These are phyloP conservation scores for Gaeumannomyces sp. DNA, from an alignment of 2,329 filamentous ascomycete species.

Conservation along the genomic window DNA sequence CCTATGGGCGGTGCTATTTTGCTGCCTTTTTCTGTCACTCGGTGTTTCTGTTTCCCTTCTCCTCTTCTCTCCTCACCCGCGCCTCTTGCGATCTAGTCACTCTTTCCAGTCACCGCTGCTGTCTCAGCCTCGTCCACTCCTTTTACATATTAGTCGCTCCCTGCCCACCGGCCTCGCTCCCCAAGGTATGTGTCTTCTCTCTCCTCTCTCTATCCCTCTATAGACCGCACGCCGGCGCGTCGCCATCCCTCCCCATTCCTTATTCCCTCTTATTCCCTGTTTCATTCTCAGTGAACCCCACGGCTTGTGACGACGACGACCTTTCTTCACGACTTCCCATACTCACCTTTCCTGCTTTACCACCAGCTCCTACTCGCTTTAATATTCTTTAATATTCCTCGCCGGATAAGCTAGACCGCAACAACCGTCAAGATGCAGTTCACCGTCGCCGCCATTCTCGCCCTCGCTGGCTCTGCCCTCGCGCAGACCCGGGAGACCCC, in stretches of 20 bases:
- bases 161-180: conserved; percentile 5
- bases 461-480: conserved; percentile 42
- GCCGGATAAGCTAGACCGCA: not conserved
- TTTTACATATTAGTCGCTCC: conserved; percentile 11
- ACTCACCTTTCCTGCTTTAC: not conserved
- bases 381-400: not conserved
- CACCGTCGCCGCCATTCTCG: conserved; percentile 42
- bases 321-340: not conserved
- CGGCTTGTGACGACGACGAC: not conserved
- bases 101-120: conserved; percentile 9
- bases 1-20: not conserved
- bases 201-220: not conserved
- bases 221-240: not conserved
- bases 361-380: not conserved
- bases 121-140: conserved; percentile 9
- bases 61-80: conserved; percentile 9
- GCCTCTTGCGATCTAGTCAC: conserved; percentile 9
- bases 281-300: not conserved
- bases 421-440: conserved; percentile 47
- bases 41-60: conserved; percentile 1
- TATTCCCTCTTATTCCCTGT: conserved; percentile 4
- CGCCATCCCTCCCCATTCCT: not conserved
- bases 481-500: conserved; percentile 49
- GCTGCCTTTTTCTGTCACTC: conserved; percentile 7
- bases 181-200: conserved; percentile 2